These are phyloP conservation scores for Xylaria sp. DNA, from an alignment of 2,329 filamentous ascomycete species.

Conservation along the genomic window DNA sequence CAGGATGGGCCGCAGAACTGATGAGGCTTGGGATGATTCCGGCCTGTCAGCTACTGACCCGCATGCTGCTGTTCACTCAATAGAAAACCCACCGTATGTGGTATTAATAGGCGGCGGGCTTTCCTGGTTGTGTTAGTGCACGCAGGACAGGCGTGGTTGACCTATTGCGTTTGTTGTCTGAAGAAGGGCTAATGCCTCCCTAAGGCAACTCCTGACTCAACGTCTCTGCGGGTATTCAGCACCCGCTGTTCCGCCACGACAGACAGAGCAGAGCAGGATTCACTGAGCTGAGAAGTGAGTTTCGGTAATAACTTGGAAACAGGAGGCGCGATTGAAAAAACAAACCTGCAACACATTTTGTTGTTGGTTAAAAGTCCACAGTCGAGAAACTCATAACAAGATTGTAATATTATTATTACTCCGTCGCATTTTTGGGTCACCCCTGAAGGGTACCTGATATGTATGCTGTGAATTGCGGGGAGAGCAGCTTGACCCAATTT, in stretches of 20 bases:
- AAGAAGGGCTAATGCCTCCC: neutral
- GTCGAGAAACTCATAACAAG: too few relatives aligned
- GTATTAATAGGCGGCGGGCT: neutral
- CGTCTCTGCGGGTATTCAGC: neutral
- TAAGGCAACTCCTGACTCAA: constrained; percentile 1
- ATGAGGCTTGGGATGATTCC: constrained; percentile 29
- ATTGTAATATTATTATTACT: too few relatives aligned
- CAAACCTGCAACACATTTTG: neutral
- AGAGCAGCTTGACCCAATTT: constrained; percentile 10
- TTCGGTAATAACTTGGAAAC: neutral
- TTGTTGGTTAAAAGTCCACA: neutral
- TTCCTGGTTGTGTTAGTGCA: too few relatives aligned
- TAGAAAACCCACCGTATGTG: neutral
- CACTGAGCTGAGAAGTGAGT: too few relatives aligned
- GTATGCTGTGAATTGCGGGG: constrained; percentile 5
- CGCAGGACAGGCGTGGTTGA: too few relatives aligned
- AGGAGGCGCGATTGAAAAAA: neutral
- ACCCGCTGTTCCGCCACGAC: neutral
- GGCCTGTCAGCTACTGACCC: constrained; percentile 13
- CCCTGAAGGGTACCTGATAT: neutral
- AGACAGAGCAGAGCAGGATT: too few relatives aligned
- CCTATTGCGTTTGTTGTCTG: too few relatives aligned
- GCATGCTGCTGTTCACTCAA: neutral
- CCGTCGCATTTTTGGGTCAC: neutral
- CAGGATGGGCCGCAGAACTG: constrained; percentile 34